A percentile compares a stretch with the other conserved stretches of the same genome.
phyloP scores from a whole-genome alignment of 148 eudicot genomes.

The Persicaria tinctoria region DNA sequence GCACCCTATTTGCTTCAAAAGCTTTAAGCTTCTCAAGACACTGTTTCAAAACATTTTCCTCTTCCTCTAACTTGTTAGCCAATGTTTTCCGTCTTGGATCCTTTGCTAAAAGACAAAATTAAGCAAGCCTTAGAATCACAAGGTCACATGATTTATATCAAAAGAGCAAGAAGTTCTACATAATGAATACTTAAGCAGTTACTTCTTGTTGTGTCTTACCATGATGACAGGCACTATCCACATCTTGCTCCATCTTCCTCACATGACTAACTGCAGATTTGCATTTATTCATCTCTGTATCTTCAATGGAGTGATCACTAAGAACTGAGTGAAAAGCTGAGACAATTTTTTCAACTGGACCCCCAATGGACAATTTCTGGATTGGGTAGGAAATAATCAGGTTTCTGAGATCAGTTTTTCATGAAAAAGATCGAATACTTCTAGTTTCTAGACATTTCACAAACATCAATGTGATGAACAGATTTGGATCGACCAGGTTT shows the following conservation, averaged over 20 bases:
- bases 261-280: constrained; percentile 68
- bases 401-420: constrained; percentile 1
- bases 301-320: constrained; percentile 62
- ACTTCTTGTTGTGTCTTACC: constrained; percentile 31
- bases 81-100: constrained; percentile 72
- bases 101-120: constrained; percentile 41
- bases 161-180: background rate
- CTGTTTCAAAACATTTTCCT: constrained; percentile 61
- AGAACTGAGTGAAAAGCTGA: constrained; percentile 71
- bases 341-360: constrained; percentile 77
- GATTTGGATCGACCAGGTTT: background rate
- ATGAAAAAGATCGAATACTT: background rate
- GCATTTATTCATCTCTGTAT: constrained; percentile 67
- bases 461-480: background rate
- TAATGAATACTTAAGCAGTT: background rate
- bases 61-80: constrained; percentile 71
- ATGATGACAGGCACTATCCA: constrained; percentile 62
- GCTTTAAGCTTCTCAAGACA: constrained; percentile 72
- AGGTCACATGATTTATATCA: background rate
- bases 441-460: background rate
- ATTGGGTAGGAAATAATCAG: constrained; percentile 16
- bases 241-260: constrained; percentile 80
- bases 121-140: background rate
- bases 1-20: constrained; percentile 73
- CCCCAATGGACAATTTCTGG: constrained; percentile 84